Evolutionary conservation across 768 basidiomycete genomes (phyloP), one percentile per base, ranked within the genome.

Genomic region (Multifurca ochricompacta): DNA sequence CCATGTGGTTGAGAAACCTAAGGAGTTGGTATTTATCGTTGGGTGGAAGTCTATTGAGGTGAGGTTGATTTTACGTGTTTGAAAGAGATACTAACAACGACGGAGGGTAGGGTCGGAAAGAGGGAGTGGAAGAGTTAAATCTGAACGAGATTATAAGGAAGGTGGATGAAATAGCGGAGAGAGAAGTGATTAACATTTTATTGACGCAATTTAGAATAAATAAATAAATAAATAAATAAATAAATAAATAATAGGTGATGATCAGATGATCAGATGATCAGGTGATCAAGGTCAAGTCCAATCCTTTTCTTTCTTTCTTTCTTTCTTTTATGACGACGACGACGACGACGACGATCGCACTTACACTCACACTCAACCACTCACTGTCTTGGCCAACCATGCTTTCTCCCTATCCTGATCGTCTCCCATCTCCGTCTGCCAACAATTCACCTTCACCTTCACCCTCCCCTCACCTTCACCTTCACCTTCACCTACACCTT

Each of bases 351-450:
- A n/a, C n/a, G n/a, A n/a, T n/a, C n/a, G n/a, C n/a, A n/a, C n/a
- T n/a, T n/a, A n/a, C n/a, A n/a, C n/a, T n/a, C n/a, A n/a, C n/a
- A n/a, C n/a, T n/a, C n/a, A n/a, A n/a, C n/a, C n/a, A n/a, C 32
- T 13, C 25, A 4, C 34, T 32, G 3, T 4, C 30, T 30, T 30
- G 32, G 16, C 27, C 14, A 25, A 6, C n/a, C 45, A 59, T 59
- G 58, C 58, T 57, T 27, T 31, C 55, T 13, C 49, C 58, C 3
- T 58, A 40, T 50, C 54, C 58, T 3, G 39, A 59, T 34, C 56
- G 56, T 36, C 51, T 57, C 18, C 30, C 44, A 19, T 44, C 56
- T 6, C 19, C 51, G 1, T 14, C 36, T 6, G 21, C 48, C 27
- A 5, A 18, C 37, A 10, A n/a, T n/a, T 27, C 40, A n/a, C 11